Evolutionary conservation across 768 basidiomycete species (phyloP).

Genomic region (Russula compacta): DNA sequence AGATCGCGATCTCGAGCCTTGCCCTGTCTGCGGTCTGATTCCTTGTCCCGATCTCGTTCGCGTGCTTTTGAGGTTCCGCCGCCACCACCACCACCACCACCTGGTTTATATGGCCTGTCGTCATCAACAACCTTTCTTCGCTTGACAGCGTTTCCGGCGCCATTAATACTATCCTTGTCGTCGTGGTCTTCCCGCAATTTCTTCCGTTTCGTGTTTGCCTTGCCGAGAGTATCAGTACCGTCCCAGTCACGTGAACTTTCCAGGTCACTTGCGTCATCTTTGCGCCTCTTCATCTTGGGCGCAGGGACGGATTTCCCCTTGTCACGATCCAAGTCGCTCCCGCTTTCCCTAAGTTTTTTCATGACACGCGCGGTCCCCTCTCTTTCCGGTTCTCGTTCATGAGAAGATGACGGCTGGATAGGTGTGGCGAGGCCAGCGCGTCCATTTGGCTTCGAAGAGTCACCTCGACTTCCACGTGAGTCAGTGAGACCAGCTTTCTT

Average conservation of each 20-base stretch:
- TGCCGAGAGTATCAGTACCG: constrained; percentile 9
- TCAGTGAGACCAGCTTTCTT: constrained; percentile 26
- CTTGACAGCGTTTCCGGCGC: constrained; percentile 1
- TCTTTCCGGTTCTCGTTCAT: constrained; percentile 16
- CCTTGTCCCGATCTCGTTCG: constrained; percentile 19
- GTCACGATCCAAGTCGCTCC: constrained; percentile 12
- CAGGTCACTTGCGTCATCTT: constrained; percentile 9
- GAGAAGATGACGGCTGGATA: constrained; percentile 21
- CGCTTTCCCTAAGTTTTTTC: constrained; percentile 12
- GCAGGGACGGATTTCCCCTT: not conserved
- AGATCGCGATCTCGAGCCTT: constrained; percentile 15
- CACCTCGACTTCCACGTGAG: constrained; percentile 25
- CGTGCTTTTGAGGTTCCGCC: constrained; percentile 9
- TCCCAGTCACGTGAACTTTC: constrained; percentile 22
- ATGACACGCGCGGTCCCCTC: not conserved
- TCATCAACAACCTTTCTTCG: constrained; percentile 18
- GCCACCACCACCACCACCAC: constrained; percentile 4
- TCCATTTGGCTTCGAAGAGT: constrained; percentile 25
- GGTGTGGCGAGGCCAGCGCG: constrained; percentile 30
- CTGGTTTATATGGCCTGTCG: constrained; percentile 15
- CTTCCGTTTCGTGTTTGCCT: constrained; percentile 21
- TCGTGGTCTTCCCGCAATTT: constrained; percentile 21
- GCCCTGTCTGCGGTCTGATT: constrained; percentile 7
- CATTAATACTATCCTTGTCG: constrained; percentile 19
- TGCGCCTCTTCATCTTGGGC: constrained; percentile 14